Base-by-base conservation (phyloP, 768 basidiomycete genomes). In the Panaeolus cyanescens region DNA sequence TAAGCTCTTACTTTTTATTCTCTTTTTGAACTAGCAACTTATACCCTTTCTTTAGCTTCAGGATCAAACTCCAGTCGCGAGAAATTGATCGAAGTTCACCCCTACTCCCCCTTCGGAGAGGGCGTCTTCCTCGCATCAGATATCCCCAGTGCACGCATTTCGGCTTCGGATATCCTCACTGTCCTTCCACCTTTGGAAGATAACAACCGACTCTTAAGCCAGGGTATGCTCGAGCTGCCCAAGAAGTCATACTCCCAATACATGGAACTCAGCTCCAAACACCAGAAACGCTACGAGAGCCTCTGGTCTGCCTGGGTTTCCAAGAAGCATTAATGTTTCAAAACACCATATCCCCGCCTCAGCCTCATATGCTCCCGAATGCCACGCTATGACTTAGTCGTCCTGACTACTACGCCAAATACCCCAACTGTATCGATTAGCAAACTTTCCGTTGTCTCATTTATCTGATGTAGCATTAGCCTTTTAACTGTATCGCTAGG, bases 181-280 rank as follows among this genome's bases (percentile, higher is more conserved):
- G 72, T 90, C 62, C 84, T 91, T 61, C 82, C 85, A 5, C 59
- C 78, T 6, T 55, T 65, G 56, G 53, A 74, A 67, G 80, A 79
- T 58, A 67, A 67, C 60, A 66, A 69, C 55, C 69, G 68, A 28
- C 64, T 70, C 7, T 64, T 69, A 10, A 63, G 64, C 32, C 71
- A 75, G 53, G 90, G 84, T 66, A 85, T 88, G 80, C 83, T 91
- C 62, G 87, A 90, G 68, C 80, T 91, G 20, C 83, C 88, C 25
- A 78, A 78, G 40, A 75, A 81, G 60, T 85, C 86, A 8, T 89
- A 84, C 68, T 77, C 75, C 33, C 80, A 89, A 65, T 91, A 83
- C 70, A 73, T 80, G 59, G 80, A 83, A 68, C 72, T 87, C 64
- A 82, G 75, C 63, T 75, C 79, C 54, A 82, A 79, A 60, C 80